Base-by-base conservation (phyloP, 768 basidiomycete genomes). In the Amanita polypyramis region DNA sequence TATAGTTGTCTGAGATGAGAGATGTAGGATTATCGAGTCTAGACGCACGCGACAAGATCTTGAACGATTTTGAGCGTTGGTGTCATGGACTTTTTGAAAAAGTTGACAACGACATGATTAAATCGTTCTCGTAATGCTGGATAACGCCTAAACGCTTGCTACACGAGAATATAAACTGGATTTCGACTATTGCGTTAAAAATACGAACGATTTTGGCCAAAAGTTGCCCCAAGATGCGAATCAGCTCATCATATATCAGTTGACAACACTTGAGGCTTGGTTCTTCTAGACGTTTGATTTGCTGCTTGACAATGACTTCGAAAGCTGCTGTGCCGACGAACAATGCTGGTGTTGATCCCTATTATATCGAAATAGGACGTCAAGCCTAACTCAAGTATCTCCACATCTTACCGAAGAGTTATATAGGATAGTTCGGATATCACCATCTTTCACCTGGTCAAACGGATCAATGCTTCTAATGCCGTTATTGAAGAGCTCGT, bases 301-400 rank as follows among this genome's bases (percentile, higher is more conserved):
- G 96, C 62, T 98, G 91, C 71, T 98, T 99, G 56, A 98, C 91
- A 56, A 99, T 98, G 51, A 94, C 90, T 59, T 99, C 96, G 58
- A 99, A 99, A 5, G 95, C 96, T 50, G 88, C 82, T 0, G 96
- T 95, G 15, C 95, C 93, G 43, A 99, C 94, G 62, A 99, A 98
- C 4, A 99, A 73, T 0, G 94, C 82, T 17, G 96, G 96, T 1
- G 93, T 95, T 5, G 92, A 96, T 61, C 96, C 96, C 85, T 92
- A 53, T 34, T 14, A n/a, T 5, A 23, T 20, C 45, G 23, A 25
- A 14, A n/a, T n/a, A 47, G 7, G 25, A 15, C 30, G 27, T 12
- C 2, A 20, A 4, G 25, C 17, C 44, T 9, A 36, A 47, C 15
- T 19, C n/a, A 35, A 19, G 30, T 75, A 84, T 56, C 54, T 89